Evolutionary conservation across 257 asterid genomes (phyloP).

Genomic region (Solanum lycopersicoides): DNA sequence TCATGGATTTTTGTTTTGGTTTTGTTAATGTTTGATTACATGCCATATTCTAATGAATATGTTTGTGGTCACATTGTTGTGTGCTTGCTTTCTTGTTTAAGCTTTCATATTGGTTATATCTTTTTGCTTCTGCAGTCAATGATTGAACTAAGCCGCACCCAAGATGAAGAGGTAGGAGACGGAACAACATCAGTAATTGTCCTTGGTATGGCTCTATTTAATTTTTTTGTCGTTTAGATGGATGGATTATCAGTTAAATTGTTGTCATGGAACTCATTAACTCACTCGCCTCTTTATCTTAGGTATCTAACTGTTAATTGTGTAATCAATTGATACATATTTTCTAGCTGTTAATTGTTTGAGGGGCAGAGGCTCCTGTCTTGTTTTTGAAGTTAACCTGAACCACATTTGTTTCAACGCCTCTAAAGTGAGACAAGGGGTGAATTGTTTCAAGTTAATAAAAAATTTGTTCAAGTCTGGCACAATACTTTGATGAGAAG

Average conservation of each 20-base stretch:
- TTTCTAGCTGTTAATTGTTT: neutral
- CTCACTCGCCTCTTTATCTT: neutral
- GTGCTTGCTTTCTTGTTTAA: neutral
- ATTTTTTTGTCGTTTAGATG: neutral
- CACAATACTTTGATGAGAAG: neutral
- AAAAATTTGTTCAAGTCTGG: neutral
- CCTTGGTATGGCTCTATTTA: slow-evolving; percentile 49
- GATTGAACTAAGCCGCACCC: slow-evolving; percentile 98
- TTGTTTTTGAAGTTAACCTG: neutral
- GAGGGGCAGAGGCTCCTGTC: neutral
- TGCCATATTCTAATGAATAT: neutral
- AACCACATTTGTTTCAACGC: neutral
- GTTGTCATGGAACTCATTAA: neutral
- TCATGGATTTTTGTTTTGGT: neutral
- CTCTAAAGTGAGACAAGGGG: neutral
- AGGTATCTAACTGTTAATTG: neutral
- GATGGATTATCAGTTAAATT: neutral
- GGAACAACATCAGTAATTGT: slow-evolving; percentile 98
- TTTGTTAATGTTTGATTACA: neutral
- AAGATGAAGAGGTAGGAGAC: slow-evolving; percentile 99
- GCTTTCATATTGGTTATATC: slow-evolving; percentile 1
- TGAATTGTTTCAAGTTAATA: neutral
- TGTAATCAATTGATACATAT: neutral
- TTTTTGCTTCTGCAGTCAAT: slow-evolving; percentile 57
- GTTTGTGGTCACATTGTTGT: neutral